phyloP scores from a whole-genome alignment of 495 filamentous ascomycete genomes.

The Cercophora sp. region DNA sequence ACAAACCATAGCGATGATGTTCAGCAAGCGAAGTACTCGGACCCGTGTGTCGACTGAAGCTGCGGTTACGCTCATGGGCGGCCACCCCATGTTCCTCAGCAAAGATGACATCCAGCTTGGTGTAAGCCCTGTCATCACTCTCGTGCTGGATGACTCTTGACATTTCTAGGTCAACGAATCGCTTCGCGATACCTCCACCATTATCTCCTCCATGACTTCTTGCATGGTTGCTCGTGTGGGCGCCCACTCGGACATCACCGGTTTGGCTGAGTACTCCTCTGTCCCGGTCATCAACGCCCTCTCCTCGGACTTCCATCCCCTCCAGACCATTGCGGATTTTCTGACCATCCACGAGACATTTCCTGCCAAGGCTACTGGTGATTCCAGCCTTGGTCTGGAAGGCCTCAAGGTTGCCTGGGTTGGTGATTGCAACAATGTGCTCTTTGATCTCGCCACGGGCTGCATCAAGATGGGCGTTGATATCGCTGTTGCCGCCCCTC shows the following conservation, averaged over 20 bases:
- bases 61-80: conserved; percentile 76
- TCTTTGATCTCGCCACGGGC: conserved; percentile 85
- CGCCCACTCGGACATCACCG: conserved; percentile 73
- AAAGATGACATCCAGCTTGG: conserved; percentile 94
- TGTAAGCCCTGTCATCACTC: conserved; percentile 42
- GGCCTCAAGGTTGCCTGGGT: conserved; percentile 91
- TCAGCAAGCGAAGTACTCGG: conserved; percentile 89
- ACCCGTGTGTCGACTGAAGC: conserved; percentile 91
- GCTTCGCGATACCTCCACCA: conserved; percentile 78
- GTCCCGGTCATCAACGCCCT: conserved; percentile 96
- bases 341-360: conserved; percentile 82
- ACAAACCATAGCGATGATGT: conserved; percentile 89
- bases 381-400: conserved; percentile 62
- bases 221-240: conserved; percentile 87
- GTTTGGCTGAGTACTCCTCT: conserved; percentile 70
- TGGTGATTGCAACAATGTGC: conserved; percentile 94
- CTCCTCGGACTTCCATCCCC: conserved; percentile 80
- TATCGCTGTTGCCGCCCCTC: conserved; percentile 79
- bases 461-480: conserved; percentile 83
- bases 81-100: conserved; percentile 93
- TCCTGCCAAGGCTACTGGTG: conserved; percentile 32
- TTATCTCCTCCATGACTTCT: conserved; percentile 89
- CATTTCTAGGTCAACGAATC: conserved; percentile 72
- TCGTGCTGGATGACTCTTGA: neutral
- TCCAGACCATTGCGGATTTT: conserved; percentile 91